phyloP scores from a whole-genome alignment of 2,329 filamentous ascomycete species.

The Trichoderma koningii region DNA sequence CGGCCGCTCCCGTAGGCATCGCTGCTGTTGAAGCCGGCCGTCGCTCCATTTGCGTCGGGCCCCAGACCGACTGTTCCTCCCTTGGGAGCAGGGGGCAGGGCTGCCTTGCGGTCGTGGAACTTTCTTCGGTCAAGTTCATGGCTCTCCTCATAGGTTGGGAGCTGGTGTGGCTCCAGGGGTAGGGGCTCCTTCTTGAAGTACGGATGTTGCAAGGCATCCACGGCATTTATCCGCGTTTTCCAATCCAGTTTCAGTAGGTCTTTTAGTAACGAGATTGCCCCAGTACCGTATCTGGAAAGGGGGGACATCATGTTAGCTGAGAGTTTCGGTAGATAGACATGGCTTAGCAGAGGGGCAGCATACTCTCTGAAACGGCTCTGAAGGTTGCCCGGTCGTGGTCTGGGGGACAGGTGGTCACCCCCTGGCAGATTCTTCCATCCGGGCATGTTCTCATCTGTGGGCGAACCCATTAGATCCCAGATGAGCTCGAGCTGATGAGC shows the following conservation, averaged over 20 bases:
- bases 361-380: conserved; percentile 74
- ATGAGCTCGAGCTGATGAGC: conserved; percentile 89
- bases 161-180: conserved; percentile 78
- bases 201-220: conserved; percentile 87
- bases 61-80: conserved; percentile 85
- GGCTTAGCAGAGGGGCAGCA: conserved; percentile 27
- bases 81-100: conserved; percentile 84
- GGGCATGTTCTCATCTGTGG: conserved; percentile 89
- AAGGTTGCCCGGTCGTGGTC: conserved; percentile 65
- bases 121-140: conserved; percentile 95
- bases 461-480: conserved; percentile 87
- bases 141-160: conserved; percentile 91
- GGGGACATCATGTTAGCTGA: conserved; percentile 28
- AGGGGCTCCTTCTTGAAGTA: conserved; percentile 82
- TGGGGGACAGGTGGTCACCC: conserved; percentile 71
- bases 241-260: conserved; percentile 89
- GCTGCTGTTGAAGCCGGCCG: conserved; percentile 52
- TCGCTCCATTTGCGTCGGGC: conserved; percentile 52
- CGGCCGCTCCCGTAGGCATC: conserved; percentile 51
- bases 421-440: conserved; percentile 83
- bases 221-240: conserved; percentile 84
- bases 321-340: not conserved
- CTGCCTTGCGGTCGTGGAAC: conserved; percentile 81
- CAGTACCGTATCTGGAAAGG: conserved; percentile 57
- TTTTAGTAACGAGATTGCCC: conserved; percentile 75